These are phyloP conservation scores for Sclerotinia sclerotiorum DNA, from an alignment of 2,329 filamentous ascomycete genomes.

Conservation along the genomic window DNA sequence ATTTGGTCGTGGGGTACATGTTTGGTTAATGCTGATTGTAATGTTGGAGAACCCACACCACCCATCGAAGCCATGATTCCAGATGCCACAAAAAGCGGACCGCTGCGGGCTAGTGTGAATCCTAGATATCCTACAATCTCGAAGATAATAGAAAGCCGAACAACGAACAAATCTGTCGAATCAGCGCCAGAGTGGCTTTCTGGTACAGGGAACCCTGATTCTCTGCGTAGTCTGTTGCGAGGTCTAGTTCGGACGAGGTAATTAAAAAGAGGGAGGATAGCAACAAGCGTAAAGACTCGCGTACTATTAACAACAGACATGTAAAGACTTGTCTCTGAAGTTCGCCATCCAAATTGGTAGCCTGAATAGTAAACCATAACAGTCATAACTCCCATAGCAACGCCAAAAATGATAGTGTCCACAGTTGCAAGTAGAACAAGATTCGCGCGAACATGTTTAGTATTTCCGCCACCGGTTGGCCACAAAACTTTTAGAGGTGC, in stretches of 20 bases:
- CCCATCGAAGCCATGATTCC: slow-evolving; percentile 75
- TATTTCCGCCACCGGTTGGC: slow-evolving; percentile 65
- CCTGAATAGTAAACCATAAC: slow-evolving; percentile 83
- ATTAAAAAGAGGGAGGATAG: slow-evolving; percentile 73
- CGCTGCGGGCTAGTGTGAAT: slow-evolving; percentile 65
- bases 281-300: slow-evolving; percentile 73
- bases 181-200: slow-evolving; percentile 62
- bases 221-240: slow-evolving; percentile 39
- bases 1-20: slow-evolving; percentile 81
- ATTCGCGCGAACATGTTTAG: slow-evolving; percentile 66
- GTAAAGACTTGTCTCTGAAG: slow-evolving; percentile 75
- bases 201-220: slow-evolving; percentile 61
- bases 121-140: slow-evolving; percentile 76
- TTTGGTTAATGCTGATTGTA: slow-evolving; percentile 84
- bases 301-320: slow-evolving; percentile 74
- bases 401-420: slow-evolving; percentile 79
- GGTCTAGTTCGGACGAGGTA: slow-evolving; percentile 62
- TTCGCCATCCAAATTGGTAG: slow-evolving; percentile 78
- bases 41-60: slow-evolving; percentile 79
- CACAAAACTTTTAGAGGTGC: slow-evolving; percentile 75
- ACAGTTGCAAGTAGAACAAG: slow-evolving; percentile 76
- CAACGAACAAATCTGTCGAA: slow-evolving; percentile 70
- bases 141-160: slow-evolving; percentile 72
- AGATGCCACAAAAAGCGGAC: slow-evolving; percentile 65
- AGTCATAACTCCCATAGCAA: slow-evolving; percentile 77